Evolutionary conservation across 208 protist genomes (phyloP).

Genomic region (Crithidia expoeki): DNA sequence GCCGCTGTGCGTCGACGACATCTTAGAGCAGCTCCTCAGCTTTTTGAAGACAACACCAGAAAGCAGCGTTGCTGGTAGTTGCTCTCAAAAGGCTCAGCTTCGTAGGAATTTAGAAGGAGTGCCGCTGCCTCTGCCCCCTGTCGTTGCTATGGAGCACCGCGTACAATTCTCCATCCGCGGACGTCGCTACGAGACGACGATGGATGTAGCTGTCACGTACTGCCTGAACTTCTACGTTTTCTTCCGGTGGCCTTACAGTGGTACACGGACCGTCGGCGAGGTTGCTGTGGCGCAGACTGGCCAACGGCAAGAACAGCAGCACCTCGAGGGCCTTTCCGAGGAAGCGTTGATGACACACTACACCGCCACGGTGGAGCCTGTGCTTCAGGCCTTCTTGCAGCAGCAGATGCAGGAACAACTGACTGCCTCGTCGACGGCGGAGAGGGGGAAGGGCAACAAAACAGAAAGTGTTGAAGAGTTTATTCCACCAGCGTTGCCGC

Average conservation of each 20-base stretch:
- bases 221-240: constrained; percentile 58
- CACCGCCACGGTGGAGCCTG: constrained; percentile 16
- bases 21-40: neutral
- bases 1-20: constrained; percentile 8
- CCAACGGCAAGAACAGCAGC: neutral
- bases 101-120: no score
- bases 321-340: neutral
- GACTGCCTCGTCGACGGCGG: neutral
- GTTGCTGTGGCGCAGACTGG: neutral
- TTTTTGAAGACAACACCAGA: neutral
- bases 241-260: constrained; percentile 41
- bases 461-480: neutral
- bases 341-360: constrained; percentile 19
- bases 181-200: constrained; percentile 68
- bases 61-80: neutral
- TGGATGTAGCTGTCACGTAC: constrained; percentile 51
- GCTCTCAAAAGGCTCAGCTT: no score
- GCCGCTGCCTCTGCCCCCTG: constrained; percentile 14
- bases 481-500: constrained; percentile 28
- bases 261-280: constrained; percentile 19
- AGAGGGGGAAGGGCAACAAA: no score
- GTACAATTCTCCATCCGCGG: constrained; percentile 71
- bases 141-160: constrained; percentile 33
- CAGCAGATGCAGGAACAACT: constrained; percentile 3
- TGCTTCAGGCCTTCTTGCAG: constrained; percentile 16